These are phyloP conservation scores for Pilobolus umbonatus DNA, from an alignment of 192 early-diverging fungal species.

Conservation along the genomic window DNA sequence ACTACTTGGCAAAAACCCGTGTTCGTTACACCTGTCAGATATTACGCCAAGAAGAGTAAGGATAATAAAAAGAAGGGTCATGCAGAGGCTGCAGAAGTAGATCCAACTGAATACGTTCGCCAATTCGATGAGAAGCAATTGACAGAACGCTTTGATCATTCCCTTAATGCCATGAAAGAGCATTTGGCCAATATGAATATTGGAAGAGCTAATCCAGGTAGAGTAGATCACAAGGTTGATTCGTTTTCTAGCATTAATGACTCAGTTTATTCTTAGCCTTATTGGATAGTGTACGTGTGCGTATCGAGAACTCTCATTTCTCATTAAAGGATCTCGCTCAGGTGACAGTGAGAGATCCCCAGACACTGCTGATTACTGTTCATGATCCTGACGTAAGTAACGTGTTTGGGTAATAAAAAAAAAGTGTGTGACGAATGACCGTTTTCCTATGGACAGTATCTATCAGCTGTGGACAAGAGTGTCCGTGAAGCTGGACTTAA, in stretches of 20 bases:
- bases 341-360: constrained; percentile 78
- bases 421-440: background rate
- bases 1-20: constrained; percentile 1
- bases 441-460: constrained; percentile 11
- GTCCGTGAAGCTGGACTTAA: constrained; percentile 74
- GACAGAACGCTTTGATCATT: constrained; percentile 51
- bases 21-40: constrained; percentile 2
- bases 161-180: constrained; percentile 54
- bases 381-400: constrained; percentile 63
- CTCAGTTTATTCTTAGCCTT: constrained; percentile 40
- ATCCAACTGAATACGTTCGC: constrained; percentile 26
- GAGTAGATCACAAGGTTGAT: background rate
- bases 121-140: constrained; percentile 57
- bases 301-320: constrained; percentile 49
- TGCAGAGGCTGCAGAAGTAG: constrained; percentile 9
- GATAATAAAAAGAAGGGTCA: constrained; percentile 8
- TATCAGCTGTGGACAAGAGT: constrained; percentile 62
- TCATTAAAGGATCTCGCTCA: constrained; percentile 64
- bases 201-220: constrained; percentile 74
- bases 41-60: constrained; percentile 21
- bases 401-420: background rate
- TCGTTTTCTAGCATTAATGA: background rate
- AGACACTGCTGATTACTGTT: constrained; percentile 73
- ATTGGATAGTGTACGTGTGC: constrained; percentile 65
- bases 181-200: constrained; percentile 61